Conservation (phyloP, 176 grass and related monocot genomes). For the Elaeis guineensis region DNA sequence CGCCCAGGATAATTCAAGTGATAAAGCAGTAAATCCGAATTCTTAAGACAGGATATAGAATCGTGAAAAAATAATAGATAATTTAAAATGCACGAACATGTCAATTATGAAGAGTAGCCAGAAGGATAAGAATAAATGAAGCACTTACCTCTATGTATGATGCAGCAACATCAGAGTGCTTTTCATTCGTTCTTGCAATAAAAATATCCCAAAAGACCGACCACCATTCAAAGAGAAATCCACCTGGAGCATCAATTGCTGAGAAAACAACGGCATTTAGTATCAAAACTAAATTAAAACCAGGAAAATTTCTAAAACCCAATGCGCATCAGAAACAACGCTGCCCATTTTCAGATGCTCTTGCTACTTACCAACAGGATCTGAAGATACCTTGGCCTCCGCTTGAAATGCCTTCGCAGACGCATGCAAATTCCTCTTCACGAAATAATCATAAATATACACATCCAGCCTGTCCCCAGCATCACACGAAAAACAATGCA, state of each 20-base stretch:
- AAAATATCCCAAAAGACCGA: slow-evolving; percentile 85
- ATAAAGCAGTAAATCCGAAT: no score
- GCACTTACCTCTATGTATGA: slow-evolving; percentile 52
- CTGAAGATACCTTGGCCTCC: slow-evolving; percentile 42
- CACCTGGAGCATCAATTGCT: slow-evolving; percentile 65
- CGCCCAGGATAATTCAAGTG: no score
- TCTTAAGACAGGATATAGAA: no score
- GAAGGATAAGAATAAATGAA: not conserved
- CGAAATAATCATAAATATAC: slow-evolving; percentile 70
- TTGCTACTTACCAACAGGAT: slow-evolving; percentile 53
- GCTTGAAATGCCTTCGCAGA: slow-evolving; percentile 61
- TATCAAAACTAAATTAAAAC: not conserved
- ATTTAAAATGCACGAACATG: no score
- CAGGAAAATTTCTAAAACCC: not conserved
- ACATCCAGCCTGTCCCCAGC: slow-evolving; percentile 48
- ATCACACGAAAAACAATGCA: slow-evolving; percentile 2
- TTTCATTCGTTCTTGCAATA: slow-evolving; percentile 66
- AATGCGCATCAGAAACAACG: no score
- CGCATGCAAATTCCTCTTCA: slow-evolving; percentile 54
- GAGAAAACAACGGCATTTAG: not conserved
- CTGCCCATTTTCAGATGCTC: not conserved
- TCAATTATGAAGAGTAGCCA: no score
- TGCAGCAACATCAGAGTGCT: slow-evolving; percentile 57
- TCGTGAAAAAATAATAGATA: no score
- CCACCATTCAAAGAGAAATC: slow-evolving; percentile 78